Evolutionary conservation across 2,329 filamentous ascomycete species (phyloP).

Genomic region (Ophiostoma australiae): DNA sequence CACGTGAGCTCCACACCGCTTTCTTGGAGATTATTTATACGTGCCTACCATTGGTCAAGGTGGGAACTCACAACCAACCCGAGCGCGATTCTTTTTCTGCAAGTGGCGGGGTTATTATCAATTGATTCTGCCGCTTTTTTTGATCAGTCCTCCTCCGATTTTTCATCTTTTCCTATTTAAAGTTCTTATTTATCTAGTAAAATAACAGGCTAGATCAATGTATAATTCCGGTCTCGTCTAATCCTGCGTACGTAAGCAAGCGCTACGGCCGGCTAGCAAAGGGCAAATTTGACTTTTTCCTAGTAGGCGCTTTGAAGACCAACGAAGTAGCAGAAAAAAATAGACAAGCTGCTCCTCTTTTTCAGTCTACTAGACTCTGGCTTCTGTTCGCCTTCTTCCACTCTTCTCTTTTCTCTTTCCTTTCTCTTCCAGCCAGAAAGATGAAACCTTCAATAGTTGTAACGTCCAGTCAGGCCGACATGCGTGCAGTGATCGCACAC

Average conservation of each 20-base stretch:
- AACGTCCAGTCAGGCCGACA: not conserved
- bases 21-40: not conserved
- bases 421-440: slow-evolving; percentile 14
- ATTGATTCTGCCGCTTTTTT: slow-evolving; percentile 9
- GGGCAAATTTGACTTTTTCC: slow-evolving; percentile 10
- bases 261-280: slow-evolving; percentile 13
- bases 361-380: slow-evolving; percentile 6
- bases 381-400: not conserved
- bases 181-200: not conserved
- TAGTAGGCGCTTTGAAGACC: not conserved
- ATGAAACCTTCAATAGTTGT: slow-evolving; percentile 8
- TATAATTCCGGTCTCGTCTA: not conserved
- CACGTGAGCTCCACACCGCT: not conserved
- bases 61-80: not conserved
- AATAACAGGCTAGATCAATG: not conserved
- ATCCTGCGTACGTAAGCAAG: not conserved
- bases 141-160: not conserved
- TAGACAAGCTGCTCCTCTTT: slow-evolving; percentile 10
- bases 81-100: not conserved
- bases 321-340: slow-evolving; percentile 1
- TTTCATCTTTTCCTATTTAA: not conserved
- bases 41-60: not conserved
- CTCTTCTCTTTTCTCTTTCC: slow-evolving; percentile 6
- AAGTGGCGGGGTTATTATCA: not conserved
- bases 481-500: slow-evolving; percentile 12